A percentile compares a stretch with the other conserved stretches of the same genome.
phyloP scores from a whole-genome alignment of 768 basidiomycete genomes.

The Fistulinella prunicolor region DNA sequence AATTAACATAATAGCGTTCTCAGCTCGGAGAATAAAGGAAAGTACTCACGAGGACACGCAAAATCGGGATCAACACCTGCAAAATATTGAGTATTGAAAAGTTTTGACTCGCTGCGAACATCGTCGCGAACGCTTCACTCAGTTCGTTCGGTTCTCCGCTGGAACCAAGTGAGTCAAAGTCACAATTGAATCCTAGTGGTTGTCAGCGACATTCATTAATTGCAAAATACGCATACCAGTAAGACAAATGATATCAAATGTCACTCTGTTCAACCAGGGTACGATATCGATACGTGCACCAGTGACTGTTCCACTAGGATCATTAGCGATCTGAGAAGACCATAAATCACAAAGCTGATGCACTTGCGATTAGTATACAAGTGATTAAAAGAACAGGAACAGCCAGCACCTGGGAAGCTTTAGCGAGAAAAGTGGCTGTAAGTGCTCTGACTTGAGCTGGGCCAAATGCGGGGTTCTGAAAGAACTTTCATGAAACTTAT shows the following conservation, averaged over 20 bases:
- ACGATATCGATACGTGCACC: slow-evolving; percentile 29
- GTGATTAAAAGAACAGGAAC: not conserved
- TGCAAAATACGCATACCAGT: slow-evolving; percentile 27
- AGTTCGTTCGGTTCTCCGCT: slow-evolving; percentile 30
- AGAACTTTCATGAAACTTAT: not conserved
- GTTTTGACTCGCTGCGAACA: slow-evolving; percentile 21
- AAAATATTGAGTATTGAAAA: slow-evolving; percentile 30
- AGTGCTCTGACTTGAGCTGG: slow-evolving; percentile 54
- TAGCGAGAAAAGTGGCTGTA: slow-evolving; percentile 55
- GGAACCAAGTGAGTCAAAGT: slow-evolving; percentile 32
- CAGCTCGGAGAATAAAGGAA: not conserved
- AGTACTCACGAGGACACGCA: slow-evolving; percentile 39
- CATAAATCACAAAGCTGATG: slow-evolving; percentile 48
- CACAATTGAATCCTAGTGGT: slow-evolving; percentile 39
- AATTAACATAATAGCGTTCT: too few relatives aligned
- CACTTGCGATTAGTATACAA: not conserved
- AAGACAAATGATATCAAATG: slow-evolving; percentile 43
- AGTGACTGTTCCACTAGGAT: slow-evolving; percentile 18
- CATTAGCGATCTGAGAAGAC: slow-evolving; percentile 32
- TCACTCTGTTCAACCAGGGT: slow-evolving; percentile 34
- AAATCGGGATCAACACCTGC: slow-evolving; percentile 33
- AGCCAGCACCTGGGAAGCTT: slow-evolving; percentile 32
- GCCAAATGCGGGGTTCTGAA: slow-evolving; percentile 66
- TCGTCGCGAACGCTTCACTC: slow-evolving; percentile 31
- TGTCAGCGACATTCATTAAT: not conserved